phyloP scores from a whole-genome alignment of 1,139 yeast genomes.

The Scheffersomyces segobiensis region DNA sequence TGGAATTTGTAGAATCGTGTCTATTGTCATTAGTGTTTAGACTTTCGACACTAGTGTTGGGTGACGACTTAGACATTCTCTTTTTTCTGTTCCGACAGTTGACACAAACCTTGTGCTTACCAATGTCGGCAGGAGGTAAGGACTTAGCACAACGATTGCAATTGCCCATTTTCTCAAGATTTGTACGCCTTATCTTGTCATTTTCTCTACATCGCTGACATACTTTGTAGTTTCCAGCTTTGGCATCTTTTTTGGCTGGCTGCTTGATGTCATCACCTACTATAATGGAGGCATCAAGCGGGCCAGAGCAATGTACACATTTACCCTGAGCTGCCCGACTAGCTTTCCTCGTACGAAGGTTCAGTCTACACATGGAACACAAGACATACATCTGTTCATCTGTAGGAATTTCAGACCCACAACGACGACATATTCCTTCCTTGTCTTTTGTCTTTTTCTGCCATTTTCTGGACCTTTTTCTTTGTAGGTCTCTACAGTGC shows the following conservation, averaged over 20 bases:
- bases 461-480: conserved; percentile 65
- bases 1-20: neutral
- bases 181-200: conserved; percentile 57
- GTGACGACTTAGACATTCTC: conserved; percentile 23
- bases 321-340: conserved; percentile 61
- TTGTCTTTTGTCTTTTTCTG: conserved; percentile 60
- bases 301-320: conserved; percentile 70
- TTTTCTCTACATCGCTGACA: conserved; percentile 64
- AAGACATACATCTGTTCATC: conserved; percentile 55
- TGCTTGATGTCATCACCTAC: conserved; percentile 21
- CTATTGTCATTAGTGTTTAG: neutral
- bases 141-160: conserved; percentile 63
- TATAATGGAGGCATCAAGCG: conserved; percentile 48
- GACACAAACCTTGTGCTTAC: conserved; percentile 56
- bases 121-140: conserved; percentile 44
- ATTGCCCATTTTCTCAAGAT: conserved; percentile 56
- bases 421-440: conserved; percentile 63
- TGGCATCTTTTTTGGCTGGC: conserved; percentile 15
- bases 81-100: conserved; percentile 56
- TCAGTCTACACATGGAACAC: conserved; percentile 60
- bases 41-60: conserved; percentile 9
- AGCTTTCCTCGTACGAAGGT: conserved; percentile 55
- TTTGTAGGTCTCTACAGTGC: conserved; percentile 63
- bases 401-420: conserved; percentile 55
- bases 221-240: conserved; percentile 50